Evolutionary conservation across 1,284 basidiomycete species (phyloP).

Genomic region (Ustilago tritici): DNA sequence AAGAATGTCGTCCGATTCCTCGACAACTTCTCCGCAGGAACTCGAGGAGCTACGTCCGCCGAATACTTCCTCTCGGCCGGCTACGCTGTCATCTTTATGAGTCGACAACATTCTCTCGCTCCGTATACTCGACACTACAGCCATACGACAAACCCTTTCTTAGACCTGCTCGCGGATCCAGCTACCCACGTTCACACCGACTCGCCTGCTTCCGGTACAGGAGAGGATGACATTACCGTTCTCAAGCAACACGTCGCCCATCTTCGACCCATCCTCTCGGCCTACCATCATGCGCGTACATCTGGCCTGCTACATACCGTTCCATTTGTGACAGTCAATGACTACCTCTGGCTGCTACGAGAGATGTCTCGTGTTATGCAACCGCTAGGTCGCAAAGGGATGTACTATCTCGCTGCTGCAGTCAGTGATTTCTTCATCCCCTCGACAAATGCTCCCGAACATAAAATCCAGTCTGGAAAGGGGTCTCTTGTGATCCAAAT

Average conservation of each 20-base stretch:
- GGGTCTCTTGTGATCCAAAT: constrained; percentile 88
- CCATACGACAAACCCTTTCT: constrained; percentile 96
- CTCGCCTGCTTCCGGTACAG: constrained; percentile 22
- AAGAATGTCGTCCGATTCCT: constrained; percentile 83
- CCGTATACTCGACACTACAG: constrained; percentile 97
- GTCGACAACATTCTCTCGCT: constrained; percentile 94
- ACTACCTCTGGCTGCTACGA: constrained; percentile 92
- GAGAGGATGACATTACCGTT: constrained; percentile 75
- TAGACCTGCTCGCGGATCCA: constrained; percentile 87
- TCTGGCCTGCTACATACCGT: constrained; percentile 83
- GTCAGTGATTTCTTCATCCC: constrained; percentile 98
- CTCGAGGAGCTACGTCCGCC: constrained; percentile 94
- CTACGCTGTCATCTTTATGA: constrained; percentile 98
- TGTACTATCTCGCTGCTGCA: constrained; percentile 97
- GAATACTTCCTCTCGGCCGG: constrained; percentile 93
- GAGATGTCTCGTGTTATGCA: constrained; percentile 78
- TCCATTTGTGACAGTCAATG: constrained; percentile 93
- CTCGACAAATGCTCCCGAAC: constrained; percentile 87
- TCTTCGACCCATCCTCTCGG: constrained; percentile 80
- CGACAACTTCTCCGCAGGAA: constrained; percentile 98
- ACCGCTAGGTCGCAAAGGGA: constrained; percentile 77
- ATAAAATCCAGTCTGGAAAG: constrained; percentile 97
- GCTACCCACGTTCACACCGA: constrained; percentile 33
- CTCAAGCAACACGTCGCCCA: constrained; percentile 75
- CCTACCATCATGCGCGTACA: constrained; percentile 84